Base-by-base conservation (phyloP, 2,329 filamentous ascomycete genomes). In the Penicillium sp. region DNA sequence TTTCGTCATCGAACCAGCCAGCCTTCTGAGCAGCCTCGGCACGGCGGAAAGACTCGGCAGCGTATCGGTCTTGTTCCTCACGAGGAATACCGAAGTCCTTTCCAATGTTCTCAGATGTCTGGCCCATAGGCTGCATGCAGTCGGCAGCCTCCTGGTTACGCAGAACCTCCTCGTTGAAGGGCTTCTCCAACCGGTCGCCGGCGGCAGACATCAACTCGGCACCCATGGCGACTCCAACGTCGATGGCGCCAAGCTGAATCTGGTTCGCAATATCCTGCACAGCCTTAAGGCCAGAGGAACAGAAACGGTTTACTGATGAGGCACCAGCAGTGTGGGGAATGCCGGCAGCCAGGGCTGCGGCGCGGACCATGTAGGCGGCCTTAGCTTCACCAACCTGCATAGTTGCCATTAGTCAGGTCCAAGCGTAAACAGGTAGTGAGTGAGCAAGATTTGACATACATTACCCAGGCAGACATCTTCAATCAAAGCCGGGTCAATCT, bases 21-120 rank as follows among this genome's bases (percentile, higher is more conserved):
- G 87, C 86, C 79, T 94, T 96, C 76, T 97, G 94, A 1, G 94
- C 92, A 40, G 76, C 81, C 80, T 99, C 94, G 27, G 94, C 94
- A 45, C 92, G 84, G 61, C 87, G 84, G 81, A 92, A 99, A 43
- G 88, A 92, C 79, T 95, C 91, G 9, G 89, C 89, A 0, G 94
- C 91, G 73, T 87, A 97, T 62, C 83, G 80, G 75, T 99, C 94
- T 78, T 97, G 90, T 71, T 79, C 77, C 71, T 92, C 86, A 57
- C 94, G 85, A 2, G 85, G 78, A 71, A 99, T 87, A 70, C 88
- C 85, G 75, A 97, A 97, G 77, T 97, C 94, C 46, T 86, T 86
- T 66, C 88, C 91, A 27, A 99, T 92, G 71, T 97, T 97, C 81
- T 99, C 94, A 56, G 89, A 93, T 2, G 94, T 99, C 85, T 96